phyloP scores from a whole-genome alignment of 106 monocot genomes.

The Platanthera zijinensis region DNA sequence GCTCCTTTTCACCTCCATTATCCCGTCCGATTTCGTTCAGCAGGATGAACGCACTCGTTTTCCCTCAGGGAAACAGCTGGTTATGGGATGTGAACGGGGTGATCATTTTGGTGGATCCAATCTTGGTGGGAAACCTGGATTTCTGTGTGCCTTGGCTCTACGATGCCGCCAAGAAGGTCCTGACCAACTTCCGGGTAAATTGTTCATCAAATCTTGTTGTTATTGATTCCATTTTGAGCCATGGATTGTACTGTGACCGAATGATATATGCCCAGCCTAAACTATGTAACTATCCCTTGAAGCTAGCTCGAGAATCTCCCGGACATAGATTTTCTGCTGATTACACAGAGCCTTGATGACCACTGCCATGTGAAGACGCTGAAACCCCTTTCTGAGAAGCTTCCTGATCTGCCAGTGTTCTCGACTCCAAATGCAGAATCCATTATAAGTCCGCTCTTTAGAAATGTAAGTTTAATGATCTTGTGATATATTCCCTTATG shows the following conservation, averaged over 20 bases:
- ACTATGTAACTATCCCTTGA: neutral
- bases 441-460: constrained; percentile 50
- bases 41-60: neutral
- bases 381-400: constrained; percentile 48
- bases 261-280: neutral
- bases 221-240: constrained; percentile 5
- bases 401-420: constrained; percentile 53
- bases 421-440: constrained; percentile 74
- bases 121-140: constrained; percentile 88
- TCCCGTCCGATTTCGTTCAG: neutral
- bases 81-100: constrained; percentile 65
- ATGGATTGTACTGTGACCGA: neutral
- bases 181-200: constrained; percentile 49
- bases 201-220: neutral
- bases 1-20: neutral
- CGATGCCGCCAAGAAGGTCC: constrained; percentile 67
- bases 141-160: constrained; percentile 83
- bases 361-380: constrained; percentile 90
- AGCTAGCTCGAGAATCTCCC: constrained; percentile 73
- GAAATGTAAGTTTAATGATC: constrained; percentile 41
- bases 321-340: constrained; percentile 67
- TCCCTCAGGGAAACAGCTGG: constrained; percentile 79
- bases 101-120: constrained; percentile 75
- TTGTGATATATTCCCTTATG: neutral
- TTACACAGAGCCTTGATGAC: constrained; percentile 89